These are phyloP conservation scores for Penstemon barbatus DNA, from an alignment of 257 asterid species.

Conservation along the genomic window DNA sequence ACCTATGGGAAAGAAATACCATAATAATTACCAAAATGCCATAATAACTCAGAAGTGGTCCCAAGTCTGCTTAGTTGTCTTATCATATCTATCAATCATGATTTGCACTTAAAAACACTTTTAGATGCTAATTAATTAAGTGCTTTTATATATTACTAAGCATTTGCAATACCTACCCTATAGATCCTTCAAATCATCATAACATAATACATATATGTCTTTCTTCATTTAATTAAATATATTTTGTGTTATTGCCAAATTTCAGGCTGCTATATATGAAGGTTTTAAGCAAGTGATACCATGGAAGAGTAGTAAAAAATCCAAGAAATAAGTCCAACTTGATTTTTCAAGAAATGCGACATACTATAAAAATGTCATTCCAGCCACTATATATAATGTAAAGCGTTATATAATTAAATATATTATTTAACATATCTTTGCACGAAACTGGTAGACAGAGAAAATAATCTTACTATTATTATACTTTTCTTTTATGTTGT, in stretches of 20 bases:
- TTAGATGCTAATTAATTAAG: no score
- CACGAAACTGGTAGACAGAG: neutral
- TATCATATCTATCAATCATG: no score
- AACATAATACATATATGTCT: neutral
- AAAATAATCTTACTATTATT: no score
- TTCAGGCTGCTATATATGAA: constrained; percentile 53
- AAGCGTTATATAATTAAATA: neutral
- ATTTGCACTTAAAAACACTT: no score
- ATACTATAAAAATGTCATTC: neutral
- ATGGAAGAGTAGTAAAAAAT: constrained; percentile 56
- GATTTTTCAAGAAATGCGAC: neutral
- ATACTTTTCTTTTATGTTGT: no score
- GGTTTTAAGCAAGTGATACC: constrained; percentile 68
- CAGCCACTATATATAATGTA: constrained; percentile 8
- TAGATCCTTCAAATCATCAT: no score
- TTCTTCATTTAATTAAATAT: neutral
- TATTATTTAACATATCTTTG: neutral
- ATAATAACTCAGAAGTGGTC: no score
- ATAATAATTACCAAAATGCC: no score
- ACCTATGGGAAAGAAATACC: no score
- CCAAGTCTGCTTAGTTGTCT: no score
- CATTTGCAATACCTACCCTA: no score
- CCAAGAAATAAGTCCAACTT: constrained; percentile 33
- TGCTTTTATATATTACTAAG: no score
- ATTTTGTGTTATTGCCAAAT: neutral